A percentile compares a stretch with the other conserved stretches of the same genome.
These are phyloP conservation scores for Platanthera zijinensis DNA, from an alignment of 106 monocot species.

Conservation along the genomic window DNA sequence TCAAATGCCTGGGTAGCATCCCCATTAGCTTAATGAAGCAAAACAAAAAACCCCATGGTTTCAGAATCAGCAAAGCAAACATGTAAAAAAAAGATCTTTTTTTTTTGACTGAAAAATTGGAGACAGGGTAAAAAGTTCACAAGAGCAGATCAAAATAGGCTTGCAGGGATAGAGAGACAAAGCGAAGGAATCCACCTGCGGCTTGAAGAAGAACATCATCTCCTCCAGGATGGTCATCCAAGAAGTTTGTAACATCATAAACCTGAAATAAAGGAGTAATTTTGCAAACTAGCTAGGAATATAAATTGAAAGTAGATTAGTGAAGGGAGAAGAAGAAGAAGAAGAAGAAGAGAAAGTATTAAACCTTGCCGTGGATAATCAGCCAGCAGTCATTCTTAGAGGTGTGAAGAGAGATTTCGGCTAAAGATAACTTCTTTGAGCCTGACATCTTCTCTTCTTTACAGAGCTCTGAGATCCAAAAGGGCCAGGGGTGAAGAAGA, in stretches of 20 bases:
- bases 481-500: no score
- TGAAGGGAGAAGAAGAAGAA: no score
- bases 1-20: constrained; percentile 94
- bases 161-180: background rate
- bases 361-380: constrained; percentile 8
- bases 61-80: background rate
- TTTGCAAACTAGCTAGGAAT: background rate
- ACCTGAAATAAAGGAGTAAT: constrained; percentile 7
- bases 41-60: background rate
- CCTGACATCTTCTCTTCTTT: background rate
- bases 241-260: constrained; percentile 9
- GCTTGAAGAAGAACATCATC: constrained; percentile 6
- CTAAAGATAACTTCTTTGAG: background rate
- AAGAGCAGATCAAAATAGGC: background rate
- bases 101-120: background rate
- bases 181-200: constrained; percentile 7
- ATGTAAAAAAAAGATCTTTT: background rate
- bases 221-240: constrained; percentile 9
- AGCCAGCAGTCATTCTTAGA: constrained; percentile 9
- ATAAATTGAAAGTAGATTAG: background rate
- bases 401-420: background rate
- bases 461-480: background rate
- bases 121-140: background rate
- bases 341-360: background rate
- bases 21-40: constrained; percentile 18